These are phyloP conservation scores for Coemansia sp. DNA, from an alignment of 192 early-diverging fungal genomes.

Conservation along the genomic window DNA sequence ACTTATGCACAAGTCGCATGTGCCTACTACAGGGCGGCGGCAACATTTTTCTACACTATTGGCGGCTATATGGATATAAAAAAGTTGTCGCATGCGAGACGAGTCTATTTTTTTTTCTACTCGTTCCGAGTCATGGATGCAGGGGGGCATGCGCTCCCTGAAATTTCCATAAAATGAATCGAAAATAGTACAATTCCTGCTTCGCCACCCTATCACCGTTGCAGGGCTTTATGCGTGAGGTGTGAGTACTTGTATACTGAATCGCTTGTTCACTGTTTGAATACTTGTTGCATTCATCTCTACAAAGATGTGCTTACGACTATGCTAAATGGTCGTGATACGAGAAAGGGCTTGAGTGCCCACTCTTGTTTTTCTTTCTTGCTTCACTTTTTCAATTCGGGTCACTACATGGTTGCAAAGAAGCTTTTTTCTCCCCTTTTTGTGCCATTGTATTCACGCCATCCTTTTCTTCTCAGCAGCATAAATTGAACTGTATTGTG, in stretches of 20 bases:
- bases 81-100: neutral
- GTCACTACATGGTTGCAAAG: neutral
- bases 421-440: neutral
- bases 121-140: neutral
- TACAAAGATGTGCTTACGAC: neutral
- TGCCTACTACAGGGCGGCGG: neutral
- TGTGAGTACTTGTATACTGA: neutral
- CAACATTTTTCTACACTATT: neutral
- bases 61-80: neutral
- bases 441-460: neutral
- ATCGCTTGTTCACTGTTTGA: neutral
- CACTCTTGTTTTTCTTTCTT: neutral
- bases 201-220: neutral
- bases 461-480: slow-evolving; percentile 1
- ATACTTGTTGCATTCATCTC: neutral
- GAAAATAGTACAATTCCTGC: neutral
- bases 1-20: neutral
- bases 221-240: neutral
- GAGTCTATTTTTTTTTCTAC: neutral
- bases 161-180: neutral
- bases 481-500: slow-evolving; percentile 16
- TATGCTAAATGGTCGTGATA: neutral
- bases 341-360: neutral
- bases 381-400: neutral
- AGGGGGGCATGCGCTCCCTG: neutral